Base-by-base conservation (phyloP, 2,329 filamentous ascomycete genomes). In the Dactylellina cionopaga region DNA sequence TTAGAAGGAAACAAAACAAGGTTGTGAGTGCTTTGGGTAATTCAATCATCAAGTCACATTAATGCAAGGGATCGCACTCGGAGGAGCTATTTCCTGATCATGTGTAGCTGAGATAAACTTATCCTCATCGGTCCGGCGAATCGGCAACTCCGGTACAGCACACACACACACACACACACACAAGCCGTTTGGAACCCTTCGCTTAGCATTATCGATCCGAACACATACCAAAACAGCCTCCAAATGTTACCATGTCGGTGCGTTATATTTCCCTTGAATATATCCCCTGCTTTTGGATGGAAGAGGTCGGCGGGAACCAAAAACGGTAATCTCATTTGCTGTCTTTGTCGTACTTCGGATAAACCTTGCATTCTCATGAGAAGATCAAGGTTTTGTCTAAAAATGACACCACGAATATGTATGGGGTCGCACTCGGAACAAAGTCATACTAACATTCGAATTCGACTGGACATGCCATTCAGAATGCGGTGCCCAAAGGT, bases 111-210 rank as follows among this genome's bases (percentile, higher is more conserved):
- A 55, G 46, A 13, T 24, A 52, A 39, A 39, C 46, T 27, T 37
- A 66, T 66, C 24, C 62, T 41, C 44, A 65, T 31, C 17, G 2
- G 60, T 44, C 52, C 54, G 41, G 25, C 43, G 62, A 66, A 66
- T 66, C 62, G 62, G 62, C 51, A 66, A 58, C 51, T 46, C 62
- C 62, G 62, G 62, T 58, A 6, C 46, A 15, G 15, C 17, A 5
- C 29, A 63, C 51, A 56, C 39, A 46, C 25, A 49, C 31, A 41
- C 5, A 51, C 13, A 17, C 13, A 19, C 46, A 17, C 3, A 33
- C 46, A 31, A 7, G 35, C n/a, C n/a, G n/a, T n/a, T n/a, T n/a
- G n/a, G n/a, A n/a, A n/a, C n/a, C n/a, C n/a, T n/a, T n/a, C n/a
- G n/a, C n/a, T n/a, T n/a, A n/a, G n/a, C n/a, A n/a, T n/a, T n/a